Evolutionary conservation across 768 basidiomycete genomes (phyloP), one percentile per base, ranked within the genome.

Genomic region (Tremella fuciformis): DNA sequence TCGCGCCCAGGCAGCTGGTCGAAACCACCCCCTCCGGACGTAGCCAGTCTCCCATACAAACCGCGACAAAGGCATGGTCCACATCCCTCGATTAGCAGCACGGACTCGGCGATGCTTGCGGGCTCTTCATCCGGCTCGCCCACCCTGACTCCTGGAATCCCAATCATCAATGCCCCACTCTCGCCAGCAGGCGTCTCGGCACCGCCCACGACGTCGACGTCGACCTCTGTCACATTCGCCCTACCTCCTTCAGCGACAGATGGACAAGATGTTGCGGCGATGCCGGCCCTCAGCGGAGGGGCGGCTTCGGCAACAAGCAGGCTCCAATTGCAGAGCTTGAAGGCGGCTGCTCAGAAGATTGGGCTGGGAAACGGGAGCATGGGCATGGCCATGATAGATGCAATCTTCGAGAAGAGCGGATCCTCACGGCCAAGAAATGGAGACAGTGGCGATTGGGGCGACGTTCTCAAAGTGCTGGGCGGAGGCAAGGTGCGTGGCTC

Each of bases 301-400:
- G 26, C 24, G 21, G 52, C 44, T 13, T 54, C 67, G n/a, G 64
- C 71, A 1, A 78, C 77, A 0, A 68, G 58, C 24, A 50, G 75
- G 50, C 53, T 78, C 3, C 75, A 78, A 50, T 60, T 73, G 16
- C 76, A 77, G 39, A 76, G 67, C 38, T 57, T 78, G 44, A 78
- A 78, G 60, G 77, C 77, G 2, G 70, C 74, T 7, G 77, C 69
- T 1, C 77, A 78, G 56, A 56, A 65, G 16, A 66, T 75, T 9
- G 76, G 77, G 0, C 57, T 78, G 25, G 69, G 65, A 7, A 76
- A 76, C 52, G 77, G 73, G 7, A 70, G 63, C 41, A 66, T 75
- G 52, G 77, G 77, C 6, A 78, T 76, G 72, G 65, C 71, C 26
- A 73, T 78, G 69, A 65, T 78, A 37, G 77, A 78, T 54, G 64